Conservation (phyloP, 2,329 filamentous ascomycete genomes). For the Zalaria obscura region DNA sequence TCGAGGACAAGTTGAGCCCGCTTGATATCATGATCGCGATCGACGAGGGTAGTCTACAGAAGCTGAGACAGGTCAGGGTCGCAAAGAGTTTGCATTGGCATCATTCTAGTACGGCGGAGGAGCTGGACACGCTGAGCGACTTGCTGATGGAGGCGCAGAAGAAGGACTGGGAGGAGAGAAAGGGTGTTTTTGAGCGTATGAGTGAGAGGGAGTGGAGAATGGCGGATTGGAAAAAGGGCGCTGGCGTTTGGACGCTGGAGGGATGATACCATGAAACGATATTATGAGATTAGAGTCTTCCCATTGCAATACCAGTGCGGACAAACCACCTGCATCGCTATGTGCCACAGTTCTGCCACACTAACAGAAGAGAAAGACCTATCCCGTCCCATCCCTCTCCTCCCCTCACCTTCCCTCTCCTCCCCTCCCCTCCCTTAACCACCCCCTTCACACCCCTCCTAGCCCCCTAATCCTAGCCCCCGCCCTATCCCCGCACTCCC, state of each 20-base stretch:
- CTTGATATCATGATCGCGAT: constrained; percentile 27
- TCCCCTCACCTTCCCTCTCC: too few relatives aligned
- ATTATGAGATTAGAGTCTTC: too few relatives aligned
- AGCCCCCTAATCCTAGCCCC: too few relatives aligned
- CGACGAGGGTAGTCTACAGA: constrained; percentile 25
- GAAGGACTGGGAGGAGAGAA: constrained; percentile 20
- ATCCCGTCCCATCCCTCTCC: too few relatives aligned
- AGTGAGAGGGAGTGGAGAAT: constrained; percentile 4
- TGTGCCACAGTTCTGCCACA: too few relatives aligned
- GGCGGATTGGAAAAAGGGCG: constrained; percentile 7
- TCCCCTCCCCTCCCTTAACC: too few relatives aligned
- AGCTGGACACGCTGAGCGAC: constrained; percentile 24
- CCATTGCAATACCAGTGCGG: too few relatives aligned
- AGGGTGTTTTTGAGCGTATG: constrained; percentile 8
- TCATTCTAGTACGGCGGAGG: constrained; percentile 15
- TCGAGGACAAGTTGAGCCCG: constrained; percentile 23
- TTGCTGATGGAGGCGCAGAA: constrained; percentile 21
- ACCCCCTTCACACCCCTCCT: too few relatives aligned
- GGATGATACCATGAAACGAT: background rate
- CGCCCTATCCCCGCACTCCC: too few relatives aligned
- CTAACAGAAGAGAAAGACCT: too few relatives aligned
- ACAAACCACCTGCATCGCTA: too few relatives aligned
- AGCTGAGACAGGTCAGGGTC: constrained; percentile 22
- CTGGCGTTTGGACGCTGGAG: constrained; percentile 10
- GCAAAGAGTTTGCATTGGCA: constrained; percentile 26